phyloP scores from a whole-genome alignment of 139 green algal species.

The Yamagishiella unicocca region DNA sequence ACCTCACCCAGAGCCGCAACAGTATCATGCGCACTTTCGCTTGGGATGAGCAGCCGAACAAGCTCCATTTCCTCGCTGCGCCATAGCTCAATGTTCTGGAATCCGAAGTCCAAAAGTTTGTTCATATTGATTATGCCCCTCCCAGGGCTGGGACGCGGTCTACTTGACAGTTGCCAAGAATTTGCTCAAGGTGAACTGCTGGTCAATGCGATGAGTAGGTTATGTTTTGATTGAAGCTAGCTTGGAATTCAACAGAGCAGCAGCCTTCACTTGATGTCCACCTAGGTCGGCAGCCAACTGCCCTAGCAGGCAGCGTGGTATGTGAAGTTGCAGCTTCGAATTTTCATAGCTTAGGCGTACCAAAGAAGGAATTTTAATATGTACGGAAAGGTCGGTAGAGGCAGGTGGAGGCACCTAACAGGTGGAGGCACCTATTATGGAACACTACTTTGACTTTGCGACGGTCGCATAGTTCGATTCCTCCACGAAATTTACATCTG shows the following conservation, averaged over 20 bases:
- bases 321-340: too few relatives aligned
- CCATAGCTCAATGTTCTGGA: conserved; percentile 77
- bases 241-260: too few relatives aligned
- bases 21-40: conserved; percentile 93
- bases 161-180: neutral
- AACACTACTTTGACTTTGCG: too few relatives aligned
- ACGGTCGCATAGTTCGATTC: too few relatives aligned
- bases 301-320: neutral
- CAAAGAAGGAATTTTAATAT: too few relatives aligned
- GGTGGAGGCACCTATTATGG: too few relatives aligned
- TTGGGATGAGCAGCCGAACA: conserved; percentile 96
- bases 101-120: conserved; percentile 59
- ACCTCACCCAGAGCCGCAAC: conserved; percentile 89
- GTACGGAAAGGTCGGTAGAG: too few relatives aligned
- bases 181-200: neutral
- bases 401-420: too few relatives aligned
- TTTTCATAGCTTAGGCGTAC: too few relatives aligned
- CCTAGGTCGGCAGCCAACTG: neutral
- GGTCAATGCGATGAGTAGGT: neutral
- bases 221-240: neutral
- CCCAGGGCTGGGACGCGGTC: neutral
- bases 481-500: too few relatives aligned
- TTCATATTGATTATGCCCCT: neutral
- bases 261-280: neutral
- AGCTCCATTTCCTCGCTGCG: conserved; percentile 95